phyloP scores from a whole-genome alignment of 306 rosid species.

The Sesbania bispinosa region DNA sequence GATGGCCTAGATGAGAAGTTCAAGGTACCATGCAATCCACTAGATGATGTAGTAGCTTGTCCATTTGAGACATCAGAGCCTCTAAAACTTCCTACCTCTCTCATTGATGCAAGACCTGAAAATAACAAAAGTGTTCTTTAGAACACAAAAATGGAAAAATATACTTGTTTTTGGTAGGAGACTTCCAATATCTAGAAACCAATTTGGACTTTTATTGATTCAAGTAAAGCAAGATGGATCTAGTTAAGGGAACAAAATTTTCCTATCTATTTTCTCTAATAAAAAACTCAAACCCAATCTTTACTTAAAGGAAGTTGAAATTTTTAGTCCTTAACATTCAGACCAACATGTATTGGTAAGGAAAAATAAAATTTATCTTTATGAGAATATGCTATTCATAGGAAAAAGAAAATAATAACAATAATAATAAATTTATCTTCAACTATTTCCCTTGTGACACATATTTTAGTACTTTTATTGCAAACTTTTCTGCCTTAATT shows the following conservation, averaged over 20 bases:
- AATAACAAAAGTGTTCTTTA: not conserved
- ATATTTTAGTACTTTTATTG: not conserved
- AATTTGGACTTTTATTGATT: no score
- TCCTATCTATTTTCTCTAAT: not conserved
- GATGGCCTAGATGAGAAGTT: constrained; percentile 45
- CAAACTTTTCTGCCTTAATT: not conserved
- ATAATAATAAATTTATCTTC: not conserved
- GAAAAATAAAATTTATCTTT: not conserved
- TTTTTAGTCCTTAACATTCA: not conserved
- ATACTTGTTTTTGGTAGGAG: not conserved
- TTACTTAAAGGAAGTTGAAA: not conserved
- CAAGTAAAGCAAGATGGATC: not conserved
- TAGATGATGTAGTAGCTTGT: constrained; percentile 35
- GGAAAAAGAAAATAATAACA: not conserved
- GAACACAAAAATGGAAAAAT: not conserved
- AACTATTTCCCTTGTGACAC: constrained; percentile 4
- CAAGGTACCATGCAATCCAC: constrained; percentile 32
- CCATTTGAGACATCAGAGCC: constrained; percentile 41
- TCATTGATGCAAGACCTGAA: constrained; percentile 45
- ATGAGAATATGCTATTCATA: not conserved
- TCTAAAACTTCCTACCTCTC: constrained; percentile 38
- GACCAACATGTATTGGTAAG: not conserved
- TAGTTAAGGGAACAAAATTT: not conserved
- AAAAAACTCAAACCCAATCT: not conserved
- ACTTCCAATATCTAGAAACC: no score